Conservation (phyloP, 768 basidiomycete genomes). For the Collybia nuda region DNA sequence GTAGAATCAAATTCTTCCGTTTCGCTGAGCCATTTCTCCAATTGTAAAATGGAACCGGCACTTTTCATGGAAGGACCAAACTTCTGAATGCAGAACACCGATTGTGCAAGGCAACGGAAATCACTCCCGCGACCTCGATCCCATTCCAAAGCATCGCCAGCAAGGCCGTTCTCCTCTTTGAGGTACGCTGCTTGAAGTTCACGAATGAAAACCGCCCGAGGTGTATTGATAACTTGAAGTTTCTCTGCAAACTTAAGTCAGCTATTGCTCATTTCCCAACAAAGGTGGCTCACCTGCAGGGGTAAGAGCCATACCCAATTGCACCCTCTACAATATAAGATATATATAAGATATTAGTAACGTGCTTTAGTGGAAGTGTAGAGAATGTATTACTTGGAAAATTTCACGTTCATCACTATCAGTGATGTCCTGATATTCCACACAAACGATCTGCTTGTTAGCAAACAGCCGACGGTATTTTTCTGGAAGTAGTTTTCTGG, state of each 20-base stretch:
- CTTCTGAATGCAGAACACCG: conserved; percentile 48
- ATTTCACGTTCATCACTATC: conserved; percentile 63
- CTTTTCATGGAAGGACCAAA: conserved; percentile 22
- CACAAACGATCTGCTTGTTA: conserved; percentile 76
- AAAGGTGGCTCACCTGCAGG: conserved; percentile 46
- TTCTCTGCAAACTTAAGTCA: conserved; percentile 42
- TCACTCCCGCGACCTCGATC: conserved; percentile 47
- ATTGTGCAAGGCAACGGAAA: conserved; percentile 57
- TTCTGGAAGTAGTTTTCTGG: conserved; percentile 42
- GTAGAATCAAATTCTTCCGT: conserved; percentile 23
- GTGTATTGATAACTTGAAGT: conserved; percentile 62
- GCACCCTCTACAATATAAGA: conserved; percentile 57
- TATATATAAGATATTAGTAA: neutral
- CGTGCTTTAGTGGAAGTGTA: neutral
- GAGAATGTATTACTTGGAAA: conserved; percentile 55
- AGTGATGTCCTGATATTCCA: conserved; percentile 65
- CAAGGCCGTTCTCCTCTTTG: conserved; percentile 32
- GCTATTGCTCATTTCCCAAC: too few species aligned
- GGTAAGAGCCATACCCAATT: conserved; percentile 74
- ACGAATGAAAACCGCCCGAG: conserved; percentile 57
- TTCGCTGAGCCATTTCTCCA: conserved; percentile 54
- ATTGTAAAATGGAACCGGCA: conserved; percentile 32
- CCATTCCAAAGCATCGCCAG: conserved; percentile 42
- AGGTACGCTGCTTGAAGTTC: conserved; percentile 46
- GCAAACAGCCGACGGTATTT: conserved; percentile 58